phyloP scores from a whole-genome alignment of 352 stramenopile genomes.

The Thalassiosira livingstoniorum region DNA sequence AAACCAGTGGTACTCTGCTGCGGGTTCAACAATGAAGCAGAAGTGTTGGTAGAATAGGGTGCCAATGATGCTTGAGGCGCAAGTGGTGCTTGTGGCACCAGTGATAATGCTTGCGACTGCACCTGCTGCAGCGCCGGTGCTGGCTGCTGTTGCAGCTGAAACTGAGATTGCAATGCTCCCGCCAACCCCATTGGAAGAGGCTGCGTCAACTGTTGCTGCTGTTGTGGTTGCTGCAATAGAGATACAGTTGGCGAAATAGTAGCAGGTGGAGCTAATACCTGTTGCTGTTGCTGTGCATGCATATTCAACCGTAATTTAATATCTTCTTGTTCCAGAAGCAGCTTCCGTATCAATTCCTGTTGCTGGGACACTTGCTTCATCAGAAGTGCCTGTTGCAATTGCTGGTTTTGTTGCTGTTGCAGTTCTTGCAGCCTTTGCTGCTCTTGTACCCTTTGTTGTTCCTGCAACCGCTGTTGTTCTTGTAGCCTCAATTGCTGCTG shows the following conservation, averaged over 20 bases:
- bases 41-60: no score
- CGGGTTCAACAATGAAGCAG: no score
- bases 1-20: no score
- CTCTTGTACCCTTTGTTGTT: not conserved
- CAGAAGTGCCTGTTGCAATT: not conserved
- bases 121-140: no score
- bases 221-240: not conserved
- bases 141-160: no score
- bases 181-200: no score
- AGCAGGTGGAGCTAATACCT: not conserved
- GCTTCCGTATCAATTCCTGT: not conserved
- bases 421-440: slow-evolving; percentile 5
- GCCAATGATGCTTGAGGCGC: no score
- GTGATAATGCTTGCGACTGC: no score
- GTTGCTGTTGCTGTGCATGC: not conserved
- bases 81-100: no score
- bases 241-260: not conserved
- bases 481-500: slow-evolving; percentile 2
- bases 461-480: not conserved
- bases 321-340: not conserved
- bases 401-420: not conserved
- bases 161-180: no score
- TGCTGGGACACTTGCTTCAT: no score
- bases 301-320: no score
- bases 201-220: not conserved